Base-by-base conservation (phyloP, 2,329 filamentous ascomycete genomes). In the Alternaria novae-zelandiae region DNA sequence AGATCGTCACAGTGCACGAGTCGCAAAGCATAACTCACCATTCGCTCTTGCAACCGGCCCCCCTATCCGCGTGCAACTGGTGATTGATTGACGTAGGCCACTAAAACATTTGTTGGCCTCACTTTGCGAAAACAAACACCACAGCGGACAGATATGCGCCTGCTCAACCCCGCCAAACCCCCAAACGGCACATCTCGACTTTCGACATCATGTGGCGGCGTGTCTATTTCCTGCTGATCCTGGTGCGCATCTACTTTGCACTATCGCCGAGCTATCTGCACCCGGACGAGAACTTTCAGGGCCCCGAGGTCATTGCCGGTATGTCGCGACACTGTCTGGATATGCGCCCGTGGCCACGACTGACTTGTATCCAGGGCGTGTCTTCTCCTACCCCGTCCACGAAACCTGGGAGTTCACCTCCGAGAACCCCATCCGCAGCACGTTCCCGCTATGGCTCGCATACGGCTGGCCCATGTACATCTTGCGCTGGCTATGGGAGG, bases 271-370 rank as follows among this genome's bases (percentile, higher is more conserved):
- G 95, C 85, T 99, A 99, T 81, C 88, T 99, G 50, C 96, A 99
- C 80, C 96, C 96, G 6, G 96, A 99, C 83, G 96, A 99, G 86
- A 96, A 98, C 84, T 99, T 99, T 76, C 96, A 99, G 83, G 96
- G 96, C 36, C 96, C 96, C 15, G 96, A 99, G 84, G 91, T 98
- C 69, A 96, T 98, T 76, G 94, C 95, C 76, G 95, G 95, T 97
- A 74, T 55, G 71, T 25, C 54, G 20, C 41, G 23, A 30, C 17
- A 25, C 46, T 49, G 45, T 13, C 32, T 63, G 49, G 44, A 15
- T 23, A 21, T 51, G 23, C 23, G 17, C n/a, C 21, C 12, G 13
- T 28, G 6, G 53, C 36, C 11, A 49, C 55, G 17, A 58, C 67
- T 74, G 53, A 74, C 58, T 45, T 30, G 43, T 59, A 57, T 28